Conservation (phyloP, 1,284 basidiomycete genomes). For the Volvariella volvacea region DNA sequence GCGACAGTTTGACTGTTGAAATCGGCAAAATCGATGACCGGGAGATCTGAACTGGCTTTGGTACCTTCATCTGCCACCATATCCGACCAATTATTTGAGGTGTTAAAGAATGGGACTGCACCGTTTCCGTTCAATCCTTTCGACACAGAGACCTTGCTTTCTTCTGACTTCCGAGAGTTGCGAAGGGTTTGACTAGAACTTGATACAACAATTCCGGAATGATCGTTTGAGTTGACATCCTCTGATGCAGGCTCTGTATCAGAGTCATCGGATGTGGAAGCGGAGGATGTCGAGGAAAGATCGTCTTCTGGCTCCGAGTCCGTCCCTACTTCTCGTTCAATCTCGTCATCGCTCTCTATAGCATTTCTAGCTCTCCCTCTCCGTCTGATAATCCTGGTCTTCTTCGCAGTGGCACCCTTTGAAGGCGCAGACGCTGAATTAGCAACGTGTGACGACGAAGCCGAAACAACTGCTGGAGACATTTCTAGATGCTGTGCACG, state of each 20-base stretch:
- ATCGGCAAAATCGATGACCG: constrained; percentile 74
- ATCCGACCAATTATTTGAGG: constrained; percentile 66
- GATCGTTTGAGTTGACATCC: constrained; percentile 42
- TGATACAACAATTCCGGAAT: constrained; percentile 50
- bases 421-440: constrained; percentile 1
- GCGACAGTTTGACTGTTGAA: constrained; percentile 37
- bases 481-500: constrained; percentile 26
- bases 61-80: constrained; percentile 70
- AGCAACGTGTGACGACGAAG: constrained; percentile 23
- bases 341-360: constrained; percentile 67
- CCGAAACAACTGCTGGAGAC: constrained; percentile 33
- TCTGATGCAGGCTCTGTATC: constrained; percentile 61
- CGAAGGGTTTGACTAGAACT: constrained; percentile 57
- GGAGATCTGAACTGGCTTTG: constrained; percentile 56
- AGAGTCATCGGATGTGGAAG: constrained; percentile 49
- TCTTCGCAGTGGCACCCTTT: constrained; percentile 18
- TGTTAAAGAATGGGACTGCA: constrained; percentile 44
- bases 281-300: constrained; percentile 53
- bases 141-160: constrained; percentile 17
- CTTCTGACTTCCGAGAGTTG: constrained; percentile 18
- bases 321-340: constrained; percentile 58
- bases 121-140: neutral
- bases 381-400: constrained; percentile 33
- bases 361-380: constrained; percentile 50
- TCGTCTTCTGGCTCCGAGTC: constrained; percentile 61